A percentile compares a stretch with the other conserved stretches of the same genome.
Evolutionary conservation across 2,329 filamentous ascomycete species (phyloP).

Genomic region (Thelonectria rubi): DNA sequence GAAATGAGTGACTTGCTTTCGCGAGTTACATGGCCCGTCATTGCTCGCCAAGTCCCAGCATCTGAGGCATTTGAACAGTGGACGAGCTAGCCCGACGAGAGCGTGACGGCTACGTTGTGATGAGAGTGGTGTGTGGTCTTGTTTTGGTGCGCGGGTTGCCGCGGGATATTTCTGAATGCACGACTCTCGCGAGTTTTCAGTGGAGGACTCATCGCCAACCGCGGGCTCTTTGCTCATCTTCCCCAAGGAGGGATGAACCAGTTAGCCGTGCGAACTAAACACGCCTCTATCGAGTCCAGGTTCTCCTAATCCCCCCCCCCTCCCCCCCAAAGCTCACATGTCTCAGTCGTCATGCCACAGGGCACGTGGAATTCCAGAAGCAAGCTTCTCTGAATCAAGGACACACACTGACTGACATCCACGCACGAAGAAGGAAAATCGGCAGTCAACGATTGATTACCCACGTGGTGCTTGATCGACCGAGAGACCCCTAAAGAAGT

Average conservation of each 20-base stretch:
- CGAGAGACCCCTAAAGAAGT: conserved; percentile 15
- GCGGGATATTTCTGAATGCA: conserved; percentile 31
- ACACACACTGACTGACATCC: not conserved
- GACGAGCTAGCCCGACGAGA: conserved; percentile 6
- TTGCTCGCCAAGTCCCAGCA: conserved; percentile 15
- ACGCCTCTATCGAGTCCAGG: not conserved
- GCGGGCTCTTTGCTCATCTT: conserved; percentile 18
- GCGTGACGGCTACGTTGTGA: conserved; percentile 1
- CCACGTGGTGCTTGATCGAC: conserved; percentile 41
- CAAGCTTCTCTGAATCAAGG: not conserved
- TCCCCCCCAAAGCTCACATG: conserved; percentile 6
- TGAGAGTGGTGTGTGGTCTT: conserved; percentile 7
- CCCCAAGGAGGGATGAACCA: too few relatives aligned
- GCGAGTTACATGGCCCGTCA: conserved; percentile 8
- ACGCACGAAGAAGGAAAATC: conserved; percentile 9
- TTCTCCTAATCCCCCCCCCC: not conserved
- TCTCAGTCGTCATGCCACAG: conserved; percentile 17
- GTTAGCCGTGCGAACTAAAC: not conserved
- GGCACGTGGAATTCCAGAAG: conserved; percentile 11
- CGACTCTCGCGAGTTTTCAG: conserved; percentile 16
- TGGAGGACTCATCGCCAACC: conserved; percentile 37
- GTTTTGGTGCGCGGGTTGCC: conserved; percentile 22
- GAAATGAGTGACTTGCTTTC: not conserved
- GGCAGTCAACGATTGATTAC: conserved; percentile 28
- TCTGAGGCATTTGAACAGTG: conserved; percentile 22